phyloP scores from a whole-genome alignment of 345 rosid genomes.

The Gossypium arboreum region DNA sequence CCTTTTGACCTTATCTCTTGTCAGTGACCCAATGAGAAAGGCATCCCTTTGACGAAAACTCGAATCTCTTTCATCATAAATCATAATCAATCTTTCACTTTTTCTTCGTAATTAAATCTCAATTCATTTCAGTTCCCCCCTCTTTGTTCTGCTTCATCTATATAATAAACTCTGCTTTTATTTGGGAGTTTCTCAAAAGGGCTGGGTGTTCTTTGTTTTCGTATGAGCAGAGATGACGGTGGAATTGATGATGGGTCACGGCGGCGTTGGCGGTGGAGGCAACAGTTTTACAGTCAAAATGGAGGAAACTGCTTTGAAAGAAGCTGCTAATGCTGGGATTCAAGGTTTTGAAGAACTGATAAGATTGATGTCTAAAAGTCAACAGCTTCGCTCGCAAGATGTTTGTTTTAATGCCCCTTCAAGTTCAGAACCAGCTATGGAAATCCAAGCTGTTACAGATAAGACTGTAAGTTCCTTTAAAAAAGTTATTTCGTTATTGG shows the following conservation, averaged over 20 bases:
- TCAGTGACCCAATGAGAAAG: too few species aligned
- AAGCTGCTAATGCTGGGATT: conserved; percentile 78
- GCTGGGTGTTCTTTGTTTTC: background rate
- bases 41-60: too few species aligned
- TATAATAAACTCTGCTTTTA: too few species aligned
- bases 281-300: conserved; percentile 29
- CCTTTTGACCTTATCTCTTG: conserved; percentile 11
- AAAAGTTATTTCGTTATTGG: conserved; percentile 68
- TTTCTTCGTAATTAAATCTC: background rate
- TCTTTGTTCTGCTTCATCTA: too few species aligned
- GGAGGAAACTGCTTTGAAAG: conserved; percentile 62
- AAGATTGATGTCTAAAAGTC: conserved; percentile 40
- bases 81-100: conserved; percentile 1
- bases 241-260: conserved; percentile 53
- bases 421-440: conserved; percentile 23
- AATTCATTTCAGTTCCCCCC: background rate
- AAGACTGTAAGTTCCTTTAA: conserved; percentile 70
- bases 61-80: too few species aligned
- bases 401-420: background rate
- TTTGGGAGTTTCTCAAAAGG: too few species aligned
- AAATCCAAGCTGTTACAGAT: conserved; percentile 59
- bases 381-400: conserved; percentile 21
- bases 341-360: conserved; percentile 75
- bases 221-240: conserved; percentile 50
- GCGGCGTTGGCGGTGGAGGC: conserved; percentile 29